These are phyloP conservation scores for Cladosporium velox DNA, from an alignment of 2,329 filamentous ascomycete genomes.

Conservation along the genomic window DNA sequence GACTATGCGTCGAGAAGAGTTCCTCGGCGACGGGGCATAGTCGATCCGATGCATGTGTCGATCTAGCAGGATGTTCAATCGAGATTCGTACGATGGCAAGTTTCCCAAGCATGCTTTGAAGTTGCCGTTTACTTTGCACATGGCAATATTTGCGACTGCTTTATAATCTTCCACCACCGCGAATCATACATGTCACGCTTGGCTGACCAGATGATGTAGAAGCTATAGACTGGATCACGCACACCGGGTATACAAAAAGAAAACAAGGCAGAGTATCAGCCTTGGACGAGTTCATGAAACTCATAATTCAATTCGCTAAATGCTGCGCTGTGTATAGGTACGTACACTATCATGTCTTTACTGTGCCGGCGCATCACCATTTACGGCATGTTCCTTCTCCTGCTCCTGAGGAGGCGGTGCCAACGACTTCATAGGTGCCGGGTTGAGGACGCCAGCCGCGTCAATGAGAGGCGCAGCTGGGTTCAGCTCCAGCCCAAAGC, in stretches of 20 bases:
- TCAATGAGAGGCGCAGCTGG: slow-evolving; percentile 78
- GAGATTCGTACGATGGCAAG: neutral
- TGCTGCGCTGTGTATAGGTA: neutral
- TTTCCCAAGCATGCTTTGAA: neutral
- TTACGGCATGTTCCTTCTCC: slow-evolving; percentile 21
- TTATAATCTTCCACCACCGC: no score
- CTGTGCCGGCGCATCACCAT: slow-evolving; percentile 6
- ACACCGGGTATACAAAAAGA: neutral
- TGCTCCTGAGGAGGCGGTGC: slow-evolving; percentile 30
- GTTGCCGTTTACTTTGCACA: no score
- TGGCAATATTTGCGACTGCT: neutral
- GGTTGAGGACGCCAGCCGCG: slow-evolving; percentile 70
- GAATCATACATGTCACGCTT: neutral
- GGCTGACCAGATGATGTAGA: neutral
- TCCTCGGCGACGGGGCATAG: neutral
- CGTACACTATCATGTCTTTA: neutral
- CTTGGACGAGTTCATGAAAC: neutral
- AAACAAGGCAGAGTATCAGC: neutral
- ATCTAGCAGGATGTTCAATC: neutral
- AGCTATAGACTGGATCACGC: neutral
- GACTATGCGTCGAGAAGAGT: neutral
- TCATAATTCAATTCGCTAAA: neutral
- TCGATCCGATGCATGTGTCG: neutral
- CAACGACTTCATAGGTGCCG: slow-evolving; percentile 54
- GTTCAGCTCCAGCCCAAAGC: slow-evolving; percentile 86